phyloP scores from a whole-genome alignment of 306 rosid genomes.

The Glycine latifolia region DNA sequence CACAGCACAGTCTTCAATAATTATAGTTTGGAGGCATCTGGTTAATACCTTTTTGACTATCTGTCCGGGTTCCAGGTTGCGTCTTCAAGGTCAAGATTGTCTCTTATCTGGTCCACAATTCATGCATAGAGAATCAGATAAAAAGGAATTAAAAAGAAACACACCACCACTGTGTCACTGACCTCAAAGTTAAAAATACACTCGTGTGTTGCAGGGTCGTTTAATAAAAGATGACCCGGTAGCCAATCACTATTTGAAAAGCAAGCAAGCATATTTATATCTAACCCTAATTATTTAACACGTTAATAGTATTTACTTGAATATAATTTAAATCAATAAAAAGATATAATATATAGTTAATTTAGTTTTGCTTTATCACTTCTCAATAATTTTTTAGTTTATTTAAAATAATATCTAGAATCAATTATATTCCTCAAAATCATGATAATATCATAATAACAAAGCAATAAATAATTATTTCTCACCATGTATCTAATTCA shows the following conservation, averaged over 20 bases:
- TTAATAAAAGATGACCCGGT: neutral
- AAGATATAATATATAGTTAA: too few relatives aligned
- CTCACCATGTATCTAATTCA: too few relatives aligned
- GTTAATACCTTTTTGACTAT: conserved; percentile 52
- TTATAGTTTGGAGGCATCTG: conserved; percentile 33
- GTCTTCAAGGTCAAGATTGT: conserved; percentile 40
- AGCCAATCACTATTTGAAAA: neutral
- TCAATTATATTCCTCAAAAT: too few relatives aligned
- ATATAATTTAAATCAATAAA: too few relatives aligned
- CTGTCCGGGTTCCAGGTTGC: conserved; percentile 45
- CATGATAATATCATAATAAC: too few relatives aligned
- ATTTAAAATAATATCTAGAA: too few relatives aligned
- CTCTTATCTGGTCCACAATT: conserved; percentile 32
- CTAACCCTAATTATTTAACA: neutral
- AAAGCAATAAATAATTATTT: too few relatives aligned
- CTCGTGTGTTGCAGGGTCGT: conserved; percentile 13
- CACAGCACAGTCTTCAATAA: conserved; percentile 29
- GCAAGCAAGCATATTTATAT: neutral
- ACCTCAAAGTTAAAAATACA: conserved; percentile 1
- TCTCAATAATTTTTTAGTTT: too few relatives aligned
- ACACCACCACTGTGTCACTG: neutral
- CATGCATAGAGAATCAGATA: conserved; percentile 8
- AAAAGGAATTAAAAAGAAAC: conserved; percentile 3
- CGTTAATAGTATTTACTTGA: too few relatives aligned
- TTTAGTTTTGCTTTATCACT: too few relatives aligned